Evolutionary conservation across 169 alveolate genomes (phyloP).

Genomic region (Cystoisospora suis): DNA sequence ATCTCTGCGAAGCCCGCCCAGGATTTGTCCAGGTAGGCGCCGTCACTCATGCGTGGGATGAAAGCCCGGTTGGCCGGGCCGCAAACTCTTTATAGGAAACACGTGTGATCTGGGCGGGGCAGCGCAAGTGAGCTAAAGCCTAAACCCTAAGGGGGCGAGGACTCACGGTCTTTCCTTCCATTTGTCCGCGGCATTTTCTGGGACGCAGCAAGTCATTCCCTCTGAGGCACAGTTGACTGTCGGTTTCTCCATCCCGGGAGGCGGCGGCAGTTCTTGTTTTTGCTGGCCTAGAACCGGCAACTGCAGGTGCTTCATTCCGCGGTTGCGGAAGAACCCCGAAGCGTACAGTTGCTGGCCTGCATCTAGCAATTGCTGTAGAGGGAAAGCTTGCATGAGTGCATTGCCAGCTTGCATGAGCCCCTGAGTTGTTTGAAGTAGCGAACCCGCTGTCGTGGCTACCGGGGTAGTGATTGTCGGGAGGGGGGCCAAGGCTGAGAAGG

Average conservation of each 20-base stretch:
- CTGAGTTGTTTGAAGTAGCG: conserved; percentile 30
- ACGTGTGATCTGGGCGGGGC: too few relatives aligned
- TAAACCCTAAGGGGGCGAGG: too few relatives aligned
- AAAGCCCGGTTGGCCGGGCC: too few relatives aligned
- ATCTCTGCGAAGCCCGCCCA: too few relatives aligned
- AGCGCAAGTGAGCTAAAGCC: too few relatives aligned
- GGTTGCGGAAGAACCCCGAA: conserved; percentile 46
- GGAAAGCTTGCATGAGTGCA: conserved; percentile 36
- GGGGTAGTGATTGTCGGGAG: conserved; percentile 31
- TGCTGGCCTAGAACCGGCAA: conserved; percentile 28
- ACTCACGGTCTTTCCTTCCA: conserved; percentile 68
- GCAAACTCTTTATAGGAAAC: too few relatives aligned
- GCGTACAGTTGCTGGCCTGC: conserved; percentile 47
- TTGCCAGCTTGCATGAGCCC: conserved; percentile 33
- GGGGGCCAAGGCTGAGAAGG: conserved; percentile 28
- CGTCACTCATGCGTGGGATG: too few relatives aligned
- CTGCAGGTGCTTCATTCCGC: conserved; percentile 37
- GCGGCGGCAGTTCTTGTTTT: conserved; percentile 70
- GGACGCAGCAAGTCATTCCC: conserved; percentile 77
- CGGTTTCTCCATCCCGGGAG: conserved; percentile 73
- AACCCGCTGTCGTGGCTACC: not conserved
- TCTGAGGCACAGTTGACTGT: conserved; percentile 69
- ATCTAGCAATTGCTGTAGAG: conserved; percentile 36
- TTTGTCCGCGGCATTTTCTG: conserved; percentile 69
- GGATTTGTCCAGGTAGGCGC: too few relatives aligned